A percentile compares a stretch with the other conserved stretches of the same genome.
phyloP scores from a whole-genome alignment of 2,329 filamentous ascomycete genomes.

The Hymenoscyphus occultus region DNA sequence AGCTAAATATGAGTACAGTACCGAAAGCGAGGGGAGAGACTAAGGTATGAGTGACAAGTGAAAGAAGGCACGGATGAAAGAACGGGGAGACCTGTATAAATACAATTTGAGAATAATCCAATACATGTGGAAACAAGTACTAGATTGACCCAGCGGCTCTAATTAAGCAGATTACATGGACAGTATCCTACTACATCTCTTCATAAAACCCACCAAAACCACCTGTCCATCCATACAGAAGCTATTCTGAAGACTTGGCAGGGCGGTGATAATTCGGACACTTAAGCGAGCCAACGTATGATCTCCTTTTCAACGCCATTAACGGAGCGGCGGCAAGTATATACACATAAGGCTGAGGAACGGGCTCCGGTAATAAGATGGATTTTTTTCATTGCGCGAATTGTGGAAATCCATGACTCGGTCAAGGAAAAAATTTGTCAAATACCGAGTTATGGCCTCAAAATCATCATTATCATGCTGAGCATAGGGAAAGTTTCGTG shows the following conservation, averaged over 20 bases:
- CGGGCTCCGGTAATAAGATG: neutral
- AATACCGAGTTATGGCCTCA: conserved; percentile 4
- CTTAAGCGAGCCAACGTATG: conserved; percentile 5
- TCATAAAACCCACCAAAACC: conserved; percentile 13
- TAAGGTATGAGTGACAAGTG: conserved; percentile 2
- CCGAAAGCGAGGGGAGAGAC: neutral
- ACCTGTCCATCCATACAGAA: conserved; percentile 18
- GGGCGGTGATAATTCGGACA: conserved; percentile 26
- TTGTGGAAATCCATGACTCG: neutral
- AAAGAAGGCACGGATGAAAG: neutral
- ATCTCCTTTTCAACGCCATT: conserved; percentile 11
- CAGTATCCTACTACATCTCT: neutral
- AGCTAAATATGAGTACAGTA: neutral
- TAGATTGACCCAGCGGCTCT: conserved; percentile 2
- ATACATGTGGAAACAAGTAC: conserved; percentile 1
- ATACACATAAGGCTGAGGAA: conserved; percentile 5
- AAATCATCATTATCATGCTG: neutral
- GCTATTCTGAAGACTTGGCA: conserved; percentile 22
- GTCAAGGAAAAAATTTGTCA: neutral
- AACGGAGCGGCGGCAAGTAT: conserved; percentile 11
- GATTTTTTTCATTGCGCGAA: neutral
- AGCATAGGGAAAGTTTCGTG: neutral
- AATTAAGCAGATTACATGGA: conserved; percentile 7
- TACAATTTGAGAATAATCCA: neutral
- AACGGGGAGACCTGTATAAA: neutral